These are phyloP conservation scores for Spirogloea muscicola DNA, from an alignment of 139 green algal species.

Conservation along the genomic window DNA sequence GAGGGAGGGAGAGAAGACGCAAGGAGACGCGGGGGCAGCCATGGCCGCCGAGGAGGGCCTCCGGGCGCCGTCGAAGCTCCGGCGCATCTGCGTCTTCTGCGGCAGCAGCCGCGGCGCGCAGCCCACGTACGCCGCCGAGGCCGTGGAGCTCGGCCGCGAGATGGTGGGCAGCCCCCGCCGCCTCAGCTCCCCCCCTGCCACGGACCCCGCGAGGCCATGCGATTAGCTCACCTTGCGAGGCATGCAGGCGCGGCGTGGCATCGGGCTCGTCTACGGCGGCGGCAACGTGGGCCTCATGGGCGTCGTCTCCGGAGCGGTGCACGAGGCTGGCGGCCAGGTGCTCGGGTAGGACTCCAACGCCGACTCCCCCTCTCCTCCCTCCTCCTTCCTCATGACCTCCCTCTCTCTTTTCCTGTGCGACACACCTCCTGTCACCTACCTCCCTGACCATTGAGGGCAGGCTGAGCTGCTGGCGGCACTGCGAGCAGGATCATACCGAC, in stretches of 20 bases:
- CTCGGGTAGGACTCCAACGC: background rate
- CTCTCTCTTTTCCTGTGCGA: background rate
- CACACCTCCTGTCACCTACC: background rate
- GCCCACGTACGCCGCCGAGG: constrained; percentile 9
- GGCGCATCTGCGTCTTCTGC: constrained; percentile 37
- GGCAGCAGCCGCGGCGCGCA: background rate
- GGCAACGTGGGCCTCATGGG: constrained; percentile 56
- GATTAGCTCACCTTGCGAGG: no score
- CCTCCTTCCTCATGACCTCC: no score
- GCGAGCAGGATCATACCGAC: constrained; percentile 23
- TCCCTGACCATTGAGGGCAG: no score
- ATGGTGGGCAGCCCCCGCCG: constrained; percentile 23
- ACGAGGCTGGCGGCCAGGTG: constrained; percentile 21
- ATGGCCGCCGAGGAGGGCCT: background rate
- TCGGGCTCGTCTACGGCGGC: constrained; percentile 52
- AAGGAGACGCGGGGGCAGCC: background rate
- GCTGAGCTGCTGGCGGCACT: no score
- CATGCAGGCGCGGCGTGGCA: constrained; percentile 19
- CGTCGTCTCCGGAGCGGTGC: constrained; percentile 30
- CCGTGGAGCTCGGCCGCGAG: constrained; percentile 28
- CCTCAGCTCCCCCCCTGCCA: no score
- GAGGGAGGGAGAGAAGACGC: constrained; percentile 6
- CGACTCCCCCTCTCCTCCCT: background rate
- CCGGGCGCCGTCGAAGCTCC: background rate
- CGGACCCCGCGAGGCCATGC: no score